Evolutionary conservation across 2,329 filamentous ascomycete species (phyloP), one percentile per base, ranked within the genome.

Genomic region (Aspergillaceae sp.): DNA sequence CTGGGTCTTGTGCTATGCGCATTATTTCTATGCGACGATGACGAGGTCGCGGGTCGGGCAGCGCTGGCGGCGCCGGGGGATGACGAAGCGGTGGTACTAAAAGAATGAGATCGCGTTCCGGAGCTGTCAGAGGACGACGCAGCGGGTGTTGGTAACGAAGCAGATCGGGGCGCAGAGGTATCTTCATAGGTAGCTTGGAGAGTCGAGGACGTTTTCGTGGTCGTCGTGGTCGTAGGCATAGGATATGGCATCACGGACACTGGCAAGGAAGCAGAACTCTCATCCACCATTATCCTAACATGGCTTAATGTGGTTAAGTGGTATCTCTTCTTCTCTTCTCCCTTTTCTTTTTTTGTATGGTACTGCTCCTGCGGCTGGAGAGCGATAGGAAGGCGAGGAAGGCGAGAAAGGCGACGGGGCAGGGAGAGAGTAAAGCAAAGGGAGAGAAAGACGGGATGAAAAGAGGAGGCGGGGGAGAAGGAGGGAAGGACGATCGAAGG

Each of bases 241-340:
- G 36, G 30, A 32, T 32, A 38, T 38, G 19, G 36, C 36, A 38
- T 38, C 36, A 38, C 36, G 36, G 9, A 11, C 36, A 19, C 49
- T 42, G 58, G 51, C 38, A 60, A 52, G 47, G 59, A 60, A 55
- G 55, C 53, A 55, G 57, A 52, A 53, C 55, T 49, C 51, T 54
- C 55, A 48, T 62, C 57, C 50, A 52, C 56, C 61, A 66, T 65
- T 61, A 63, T 64, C 55, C 59, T 57, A 52, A 57, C 62, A 66
- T 65, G 61, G 52, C 62, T 64, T 59, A 52, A 45, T 49, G 41
- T 29, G 10, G 30, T 7, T 28, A 4, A 28, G 4, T 29, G 8
- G 26, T 43, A 27, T 19, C 26, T 33, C n/a, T 41, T 41, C 9
- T 29, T 26, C n/a, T 41, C 40, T 41, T 29, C 29, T 29, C 29